Evolutionary conservation across 169 alveolate genomes (phyloP).

Genomic region (Perkinsus olseni): DNA sequence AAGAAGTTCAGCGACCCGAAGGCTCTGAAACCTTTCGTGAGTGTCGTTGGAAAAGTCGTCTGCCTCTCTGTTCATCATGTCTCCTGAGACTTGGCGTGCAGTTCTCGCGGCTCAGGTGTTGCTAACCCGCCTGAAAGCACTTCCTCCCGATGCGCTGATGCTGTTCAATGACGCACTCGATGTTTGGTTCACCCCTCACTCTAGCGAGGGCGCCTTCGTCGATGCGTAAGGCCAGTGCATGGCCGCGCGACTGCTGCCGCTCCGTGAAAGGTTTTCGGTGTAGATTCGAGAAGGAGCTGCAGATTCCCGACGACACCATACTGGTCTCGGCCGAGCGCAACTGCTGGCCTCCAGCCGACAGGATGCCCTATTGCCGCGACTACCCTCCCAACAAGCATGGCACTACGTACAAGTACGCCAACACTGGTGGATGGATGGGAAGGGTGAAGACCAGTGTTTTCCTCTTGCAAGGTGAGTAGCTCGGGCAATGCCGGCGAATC

Average conservation of each 20-base stretch:
- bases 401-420: not conserved
- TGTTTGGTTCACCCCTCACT: not conserved
- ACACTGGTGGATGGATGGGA: not conserved
- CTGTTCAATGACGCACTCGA: not conserved
- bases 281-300: not conserved
- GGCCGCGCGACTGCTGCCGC: too few species aligned
- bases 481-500: not conserved
- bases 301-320: not conserved
- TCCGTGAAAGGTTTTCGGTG: too few species aligned
- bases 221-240: not conserved
- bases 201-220: not conserved
- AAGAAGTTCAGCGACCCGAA: not conserved
- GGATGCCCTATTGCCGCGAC: not conserved
- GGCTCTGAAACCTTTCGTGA: not conserved
- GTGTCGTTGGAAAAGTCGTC: not conserved
- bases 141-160: not conserved
- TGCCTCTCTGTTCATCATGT: too few species aligned
- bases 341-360: not conserved
- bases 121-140: not conserved
- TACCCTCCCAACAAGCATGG: not conserved
- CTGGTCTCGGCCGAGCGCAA: not conserved
- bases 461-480: not conserved
- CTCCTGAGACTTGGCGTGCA: too few species aligned
- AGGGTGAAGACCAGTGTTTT: not conserved
- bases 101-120: not conserved